A percentile compares a stretch with the other conserved stretches of the same genome.
These are phyloP conservation scores for Sporothrix dimorphospora DNA, from an alignment of 2,329 filamentous ascomycete genomes.

Conservation along the genomic window DNA sequence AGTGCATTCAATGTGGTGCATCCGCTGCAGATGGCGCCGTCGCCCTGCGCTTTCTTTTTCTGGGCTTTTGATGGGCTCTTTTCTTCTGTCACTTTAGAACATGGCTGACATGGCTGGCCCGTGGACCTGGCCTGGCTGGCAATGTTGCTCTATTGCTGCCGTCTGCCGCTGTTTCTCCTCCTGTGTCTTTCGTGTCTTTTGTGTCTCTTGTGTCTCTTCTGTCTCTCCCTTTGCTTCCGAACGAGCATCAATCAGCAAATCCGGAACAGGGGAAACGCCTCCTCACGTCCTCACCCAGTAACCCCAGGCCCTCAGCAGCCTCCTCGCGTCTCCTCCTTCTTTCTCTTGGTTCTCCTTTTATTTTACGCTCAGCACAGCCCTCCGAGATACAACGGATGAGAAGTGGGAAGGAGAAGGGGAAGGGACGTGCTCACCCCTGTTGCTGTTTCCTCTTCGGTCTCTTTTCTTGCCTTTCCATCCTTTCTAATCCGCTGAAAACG, in stretches of 20 bases:
- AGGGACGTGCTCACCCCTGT: slow-evolving; percentile 1
- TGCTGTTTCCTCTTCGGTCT: not conserved
- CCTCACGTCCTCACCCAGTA: not conserved
- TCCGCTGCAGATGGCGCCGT: not conserved
- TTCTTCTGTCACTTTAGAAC: not conserved
- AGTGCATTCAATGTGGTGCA: not conserved
- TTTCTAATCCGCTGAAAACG: not conserved
- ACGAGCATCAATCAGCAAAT: slow-evolving; percentile 27
- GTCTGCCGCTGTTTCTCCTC: not conserved
- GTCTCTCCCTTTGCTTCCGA: slow-evolving; percentile 19
- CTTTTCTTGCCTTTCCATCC: not conserved
- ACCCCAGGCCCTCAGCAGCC: not conserved
- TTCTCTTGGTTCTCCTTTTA: not conserved
- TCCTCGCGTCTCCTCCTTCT: not conserved
- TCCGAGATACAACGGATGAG: not conserved
- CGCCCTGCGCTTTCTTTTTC: slow-evolving; percentile 11
- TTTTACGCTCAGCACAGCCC: not conserved
- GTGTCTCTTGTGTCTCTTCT: not conserved
- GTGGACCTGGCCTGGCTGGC: not conserved
- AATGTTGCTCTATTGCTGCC: too few relatives aligned
- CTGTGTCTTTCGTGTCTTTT: too few relatives aligned
- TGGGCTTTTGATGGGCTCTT: not conserved
- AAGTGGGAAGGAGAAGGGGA: not conserved
- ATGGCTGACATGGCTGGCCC: not conserved
- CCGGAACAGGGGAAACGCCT: slow-evolving; percentile 15